Percentiles rank a stretch among this genome's conserved stretches.
Evolutionary conservation across 2,329 filamentous ascomycete genomes (phyloP).

Genomic region (Knoxdaviesia proteae): DNA sequence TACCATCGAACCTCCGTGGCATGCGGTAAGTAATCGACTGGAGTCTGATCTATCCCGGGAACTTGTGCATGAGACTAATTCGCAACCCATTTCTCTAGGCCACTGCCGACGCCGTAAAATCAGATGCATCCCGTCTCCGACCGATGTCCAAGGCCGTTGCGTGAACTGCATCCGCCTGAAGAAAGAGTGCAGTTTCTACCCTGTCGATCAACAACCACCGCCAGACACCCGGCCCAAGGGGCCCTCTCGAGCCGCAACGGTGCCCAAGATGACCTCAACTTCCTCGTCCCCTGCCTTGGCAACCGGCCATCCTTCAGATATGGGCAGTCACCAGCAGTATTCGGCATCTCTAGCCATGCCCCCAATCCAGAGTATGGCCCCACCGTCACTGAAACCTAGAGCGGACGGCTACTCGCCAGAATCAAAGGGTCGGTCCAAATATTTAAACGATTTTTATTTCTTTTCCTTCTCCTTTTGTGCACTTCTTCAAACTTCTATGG

Average conservation of each 20-base stretch:
- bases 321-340: slow-evolving; percentile 15
- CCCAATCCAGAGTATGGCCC: slow-evolving; percentile 22
- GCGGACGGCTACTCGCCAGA: slow-evolving; percentile 18
- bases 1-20: slow-evolving; percentile 92
- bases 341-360: slow-evolving; percentile 23
- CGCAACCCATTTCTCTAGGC: slow-evolving; percentile 25
- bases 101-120: slow-evolving; percentile 91
- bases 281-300: slow-evolving; percentile 27
- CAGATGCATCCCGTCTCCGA: slow-evolving; percentile 58
- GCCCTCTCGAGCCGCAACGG: slow-evolving; percentile 16
- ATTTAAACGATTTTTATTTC: too few relatives aligned
- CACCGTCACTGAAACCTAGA: slow-evolving; percentile 18
- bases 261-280: slow-evolving; percentile 20
- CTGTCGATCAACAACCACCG: slow-evolving; percentile 57
- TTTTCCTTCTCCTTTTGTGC: too few relatives aligned
- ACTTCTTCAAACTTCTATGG: too few relatives aligned
- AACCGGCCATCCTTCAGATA: slow-evolving; percentile 19
- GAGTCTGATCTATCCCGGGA: background rate
- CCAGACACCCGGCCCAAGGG: slow-evolving; percentile 22
- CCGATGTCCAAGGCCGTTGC: slow-evolving; percentile 58
- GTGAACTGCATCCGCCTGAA: slow-evolving; percentile 85
- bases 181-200: slow-evolving; percentile 83
- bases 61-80: background rate
- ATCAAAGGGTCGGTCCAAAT: slow-evolving; percentile 19
- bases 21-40: slow-evolving; percentile 51